A percentile compares a stretch with the other conserved stretches of the same genome.
These are phyloP conservation scores for Alnus glutinosa DNA, from an alignment of 306 rosid genomes.

Conservation along the genomic window DNA sequence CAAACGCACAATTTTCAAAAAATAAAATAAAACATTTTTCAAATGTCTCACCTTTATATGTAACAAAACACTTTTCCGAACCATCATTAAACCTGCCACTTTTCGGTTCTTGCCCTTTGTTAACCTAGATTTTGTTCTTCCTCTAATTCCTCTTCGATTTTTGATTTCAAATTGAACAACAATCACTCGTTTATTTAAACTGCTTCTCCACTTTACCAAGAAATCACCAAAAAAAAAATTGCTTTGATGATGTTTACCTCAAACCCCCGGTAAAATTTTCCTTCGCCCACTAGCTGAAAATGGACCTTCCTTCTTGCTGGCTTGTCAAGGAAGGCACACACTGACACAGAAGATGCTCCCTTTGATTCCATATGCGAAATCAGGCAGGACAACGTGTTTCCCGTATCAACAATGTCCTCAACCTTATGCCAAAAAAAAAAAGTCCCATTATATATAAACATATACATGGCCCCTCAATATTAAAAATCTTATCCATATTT, in stretches of 20 bases:
- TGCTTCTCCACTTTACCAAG: neutral
- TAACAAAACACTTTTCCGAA: too few species aligned
- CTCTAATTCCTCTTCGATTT: neutral
- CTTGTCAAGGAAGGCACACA: conserved; percentile 85
- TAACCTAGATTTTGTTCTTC: neutral
- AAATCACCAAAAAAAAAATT: neutral
- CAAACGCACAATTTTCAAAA: too few species aligned
- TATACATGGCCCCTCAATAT: neutral
- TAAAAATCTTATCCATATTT: neutral
- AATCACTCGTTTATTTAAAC: neutral
- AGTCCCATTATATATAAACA: neutral
- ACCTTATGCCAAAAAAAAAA: conserved; percentile 39
- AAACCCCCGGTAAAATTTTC: conserved; percentile 74
- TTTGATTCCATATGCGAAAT: conserved; percentile 60
- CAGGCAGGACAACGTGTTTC: conserved; percentile 58
- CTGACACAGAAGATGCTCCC: conserved; percentile 81
- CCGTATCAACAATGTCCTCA: conserved; percentile 87
- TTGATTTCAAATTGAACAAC: neutral
- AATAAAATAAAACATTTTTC: too few species aligned
- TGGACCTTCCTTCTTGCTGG: conserved; percentile 69
- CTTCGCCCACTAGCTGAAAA: conserved; percentile 51
- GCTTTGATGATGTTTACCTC: conserved; percentile 41
- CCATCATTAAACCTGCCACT: too few species aligned
- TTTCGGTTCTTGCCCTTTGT: neutral
- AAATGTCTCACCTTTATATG: too few species aligned